Base-by-base conservation (phyloP, 139 green algal genomes). In the Monoraphidium neglectum region DNA sequence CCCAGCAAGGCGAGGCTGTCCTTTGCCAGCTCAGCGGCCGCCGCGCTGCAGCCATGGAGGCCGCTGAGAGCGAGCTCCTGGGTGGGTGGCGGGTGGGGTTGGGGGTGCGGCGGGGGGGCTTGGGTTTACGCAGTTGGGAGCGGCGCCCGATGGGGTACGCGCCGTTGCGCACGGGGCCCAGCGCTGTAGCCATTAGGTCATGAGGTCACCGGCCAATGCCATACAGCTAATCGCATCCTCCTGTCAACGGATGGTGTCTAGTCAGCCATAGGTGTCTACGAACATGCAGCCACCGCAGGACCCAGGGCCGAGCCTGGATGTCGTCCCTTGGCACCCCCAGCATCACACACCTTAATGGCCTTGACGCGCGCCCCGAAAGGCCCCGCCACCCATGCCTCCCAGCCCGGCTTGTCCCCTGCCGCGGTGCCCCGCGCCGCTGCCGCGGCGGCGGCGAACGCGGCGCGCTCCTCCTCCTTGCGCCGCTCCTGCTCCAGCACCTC, bases 331-430 rank as follows among this genome's bases (percentile, higher is more conserved):
- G n/a, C n/a, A n/a, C n/a, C n/a, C n/a, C n/a, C 28, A 1, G 15
- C 10, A 23, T 53, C 1, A 23, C 77, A 18, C 65, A 82, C 80
- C 81, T 71, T 62, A 16, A 93, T n/a, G 1, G 82, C 76, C 1
- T 60, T 33, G 4, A 90, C 62, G 24, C 77, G 63, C 6, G 74
- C 24, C 4, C 66, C 77, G n/a, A 86, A 81, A 0, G 75, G 80
- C 18, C 85, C 87, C 1, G 46, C 57, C 66, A 18, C 8, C 90
- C 90, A 93, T 2, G 66, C 67, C 47, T 49, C 60, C 30, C 60
- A 62, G 1, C 16, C 35, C 2, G 80, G 82, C 73, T 83, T 51
- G 73, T 1, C 63, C 33, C 33, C 32, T 18, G 46, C 43, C 49
- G 49, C 62, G 2, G 62, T 62, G 24, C 62, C 47, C 23, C 51